Base-by-base conservation (phyloP, 139 green algal genomes). In the Volvox africanus region DNA sequence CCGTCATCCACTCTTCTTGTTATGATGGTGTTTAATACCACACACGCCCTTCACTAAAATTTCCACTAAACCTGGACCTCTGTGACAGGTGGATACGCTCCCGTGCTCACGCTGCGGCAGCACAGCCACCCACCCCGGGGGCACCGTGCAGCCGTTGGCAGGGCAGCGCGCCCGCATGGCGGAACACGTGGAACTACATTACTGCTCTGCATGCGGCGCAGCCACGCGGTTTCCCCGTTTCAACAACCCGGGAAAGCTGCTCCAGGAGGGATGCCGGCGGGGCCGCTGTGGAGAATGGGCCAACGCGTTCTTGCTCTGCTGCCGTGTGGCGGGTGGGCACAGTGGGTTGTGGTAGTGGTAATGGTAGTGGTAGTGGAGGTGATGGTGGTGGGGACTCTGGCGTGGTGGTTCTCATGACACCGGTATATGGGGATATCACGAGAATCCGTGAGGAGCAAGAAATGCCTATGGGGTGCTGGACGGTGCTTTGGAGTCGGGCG, bases 261-360 rank as follows among this genome's bases (percentile, higher is more conserved):
- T 83, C 50, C n/a, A 88, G 82, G n/a, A 20, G 30, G 71, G 73
- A 11, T 86, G 36, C 80, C 36, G 69, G 1, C 61, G 82, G 71
- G 88, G 93, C 30, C 90, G 92, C 33, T 94, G 92, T 76, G 93
- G 93, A 5, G 95, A 97, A 88, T 96, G 96, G 88, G 96, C 97
- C 61, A 98, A 99, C 89, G 92, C 82, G 71, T 98, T 99, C 88
- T 90, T 95, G 35, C 93, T 98, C 26, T 95, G 93, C 88, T 95
- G 95, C 75, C 73, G 96, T 12, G 89, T 91, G n/a, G 88, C 90
- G 21, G 94, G 85, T 89, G 68, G 0, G 36, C 44, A 55, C 44
- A 55, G 44, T n/a, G n/a, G 44, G 9, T 55, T 5, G 44, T 55
- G 44, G 9, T 14, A 55, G 44, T 55, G 44, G 9, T 55, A n/a